phyloP scores from a whole-genome alignment of 306 rosid species.

The Gillenia trifoliata region DNA sequence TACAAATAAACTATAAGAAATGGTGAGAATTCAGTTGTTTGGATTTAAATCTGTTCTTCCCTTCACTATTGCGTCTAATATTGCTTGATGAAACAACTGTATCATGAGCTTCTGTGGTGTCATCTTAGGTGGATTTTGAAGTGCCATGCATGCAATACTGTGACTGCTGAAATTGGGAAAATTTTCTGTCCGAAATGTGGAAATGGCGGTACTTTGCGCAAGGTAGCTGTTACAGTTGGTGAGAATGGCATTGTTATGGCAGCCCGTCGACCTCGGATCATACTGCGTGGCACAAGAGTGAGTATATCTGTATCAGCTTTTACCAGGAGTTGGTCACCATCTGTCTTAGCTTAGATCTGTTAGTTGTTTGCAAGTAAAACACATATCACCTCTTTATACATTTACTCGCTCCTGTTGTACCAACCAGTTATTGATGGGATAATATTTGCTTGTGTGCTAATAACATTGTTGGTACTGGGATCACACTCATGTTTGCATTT shows the following conservation, averaged over 20 bases:
- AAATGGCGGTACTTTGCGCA: conserved; percentile 93
- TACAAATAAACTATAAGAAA: background rate
- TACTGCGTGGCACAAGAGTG: conserved; percentile 93
- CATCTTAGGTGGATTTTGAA: conserved; percentile 78
- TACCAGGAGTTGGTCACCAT: background rate
- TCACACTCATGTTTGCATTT: no score
- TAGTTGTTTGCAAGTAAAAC: background rate
- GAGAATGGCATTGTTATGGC: conserved; percentile 83
- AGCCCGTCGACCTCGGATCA: conserved; percentile 63
- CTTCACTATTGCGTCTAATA: background rate
- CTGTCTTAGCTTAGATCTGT: background rate
- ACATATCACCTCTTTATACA: background rate
- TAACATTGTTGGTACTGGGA: background rate
- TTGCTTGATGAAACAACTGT: conserved; percentile 4
- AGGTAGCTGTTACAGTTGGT: conserved; percentile 96
- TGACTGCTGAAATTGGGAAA: conserved; percentile 81
- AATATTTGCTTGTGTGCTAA: background rate
- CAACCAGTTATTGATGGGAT: background rate
- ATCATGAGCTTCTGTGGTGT: background rate
- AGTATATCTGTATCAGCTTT: conserved; percentile 9
- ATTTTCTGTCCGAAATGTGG: conserved; percentile 96
- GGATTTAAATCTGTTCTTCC: background rate
- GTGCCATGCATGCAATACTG: conserved; percentile 85
- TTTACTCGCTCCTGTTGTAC: background rate
- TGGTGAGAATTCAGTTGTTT: background rate